A percentile compares a stretch with the other conserved stretches of the same genome.
phyloP scores from a whole-genome alignment of 371 early-diverging fungal species.

The Apophysomyces sp. region DNA sequence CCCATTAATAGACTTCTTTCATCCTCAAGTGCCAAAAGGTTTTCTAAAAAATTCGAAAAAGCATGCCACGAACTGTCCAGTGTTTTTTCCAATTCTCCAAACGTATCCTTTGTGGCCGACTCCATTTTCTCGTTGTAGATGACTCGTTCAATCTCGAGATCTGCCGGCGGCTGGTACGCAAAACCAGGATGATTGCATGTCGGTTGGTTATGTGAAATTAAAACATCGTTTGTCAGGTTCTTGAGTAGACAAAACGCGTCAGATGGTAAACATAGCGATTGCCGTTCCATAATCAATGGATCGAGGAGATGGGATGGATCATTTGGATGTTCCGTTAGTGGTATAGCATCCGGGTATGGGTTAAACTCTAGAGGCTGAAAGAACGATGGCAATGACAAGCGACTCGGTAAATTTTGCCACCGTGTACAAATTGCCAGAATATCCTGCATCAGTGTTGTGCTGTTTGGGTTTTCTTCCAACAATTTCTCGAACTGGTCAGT shows the following conservation, averaged over 20 bases:
- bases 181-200: conserved; percentile 68
- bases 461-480: background rate
- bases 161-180: conserved; percentile 60
- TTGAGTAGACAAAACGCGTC: conserved; percentile 63
- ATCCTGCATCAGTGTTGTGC: conserved; percentile 4
- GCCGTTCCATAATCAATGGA: conserved; percentile 52
- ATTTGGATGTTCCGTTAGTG: conserved; percentile 48
- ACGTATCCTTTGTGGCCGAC: conserved; percentile 28
- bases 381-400: conserved; percentile 22
- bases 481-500: conserved; percentile 8
- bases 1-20: conserved; percentile 22
- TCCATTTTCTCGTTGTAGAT: conserved; percentile 59
- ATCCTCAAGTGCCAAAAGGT: conserved; percentile 22
- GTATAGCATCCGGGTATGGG: conserved; percentile 52
- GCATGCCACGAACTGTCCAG: conserved; percentile 40
- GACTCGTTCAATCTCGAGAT: conserved; percentile 64
- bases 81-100: conserved; percentile 30
- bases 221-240: conserved; percentile 62
- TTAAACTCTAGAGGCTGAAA: conserved; percentile 48
- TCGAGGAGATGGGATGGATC: conserved; percentile 58
- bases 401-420: conserved; percentile 30
- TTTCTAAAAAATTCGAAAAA: conserved; percentile 36
- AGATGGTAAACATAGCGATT: conserved; percentile 56
- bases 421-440: conserved; percentile 18
- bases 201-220: conserved; percentile 66